Conservation (phyloP, 2,329 filamentous ascomycete species). For the Beauveria rudraprayagi region DNA sequence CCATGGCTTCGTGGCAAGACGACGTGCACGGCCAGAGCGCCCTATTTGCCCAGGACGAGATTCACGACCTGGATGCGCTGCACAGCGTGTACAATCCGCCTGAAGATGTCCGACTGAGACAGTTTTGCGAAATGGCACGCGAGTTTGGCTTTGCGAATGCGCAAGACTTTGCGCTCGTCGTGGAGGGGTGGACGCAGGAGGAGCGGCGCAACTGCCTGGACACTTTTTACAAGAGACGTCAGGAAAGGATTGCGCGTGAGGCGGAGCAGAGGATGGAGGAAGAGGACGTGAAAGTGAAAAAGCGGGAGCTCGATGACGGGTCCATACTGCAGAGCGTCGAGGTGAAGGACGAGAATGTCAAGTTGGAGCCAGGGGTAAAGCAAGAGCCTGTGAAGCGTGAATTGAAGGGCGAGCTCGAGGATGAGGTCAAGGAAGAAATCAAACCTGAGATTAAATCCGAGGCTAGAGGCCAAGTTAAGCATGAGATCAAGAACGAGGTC, state of each 20-base stretch:
- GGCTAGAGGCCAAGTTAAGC: constrained; percentile 3
- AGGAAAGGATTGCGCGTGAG: constrained; percentile 37
- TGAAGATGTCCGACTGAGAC: constrained; percentile 62
- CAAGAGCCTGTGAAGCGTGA: not conserved
- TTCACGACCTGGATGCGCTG: constrained; percentile 22
- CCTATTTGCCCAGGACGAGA: constrained; percentile 44
- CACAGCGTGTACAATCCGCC: constrained; percentile 60
- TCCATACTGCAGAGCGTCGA: not conserved
- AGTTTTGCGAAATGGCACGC: constrained; percentile 86
- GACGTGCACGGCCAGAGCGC: constrained; percentile 38
- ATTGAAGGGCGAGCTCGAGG: constrained; percentile 10
- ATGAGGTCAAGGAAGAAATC: not conserved
- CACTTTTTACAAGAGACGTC: constrained; percentile 65
- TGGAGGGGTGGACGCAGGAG: constrained; percentile 85
- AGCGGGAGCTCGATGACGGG: constrained; percentile 6
- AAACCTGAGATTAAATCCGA: constrained; percentile 13
- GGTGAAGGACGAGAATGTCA: constrained; percentile 5
- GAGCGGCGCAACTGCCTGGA: constrained; percentile 72
- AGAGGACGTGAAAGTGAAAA: not conserved
- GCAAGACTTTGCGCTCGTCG: constrained; percentile 79
- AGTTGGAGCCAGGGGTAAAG: not conserved
- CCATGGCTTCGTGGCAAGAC: constrained; percentile 43
- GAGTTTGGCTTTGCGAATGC: constrained; percentile 68
- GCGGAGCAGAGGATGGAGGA: constrained; percentile 15
- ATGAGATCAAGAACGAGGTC: constrained; percentile 3